Evolutionary conservation across 768 basidiomycete species (phyloP), one percentile per base, ranked within the genome.

Genomic region (Scleroderma citrinum): DNA sequence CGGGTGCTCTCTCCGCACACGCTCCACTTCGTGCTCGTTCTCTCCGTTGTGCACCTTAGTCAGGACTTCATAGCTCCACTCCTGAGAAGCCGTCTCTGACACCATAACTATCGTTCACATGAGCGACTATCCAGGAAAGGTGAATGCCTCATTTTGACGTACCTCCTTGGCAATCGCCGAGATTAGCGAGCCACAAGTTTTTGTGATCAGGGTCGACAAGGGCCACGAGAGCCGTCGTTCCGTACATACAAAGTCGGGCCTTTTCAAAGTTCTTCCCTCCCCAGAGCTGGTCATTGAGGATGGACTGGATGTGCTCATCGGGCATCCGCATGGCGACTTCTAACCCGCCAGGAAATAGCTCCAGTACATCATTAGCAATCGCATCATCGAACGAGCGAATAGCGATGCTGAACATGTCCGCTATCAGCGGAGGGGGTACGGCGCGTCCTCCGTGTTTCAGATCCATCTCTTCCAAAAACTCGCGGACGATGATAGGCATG

Each of bases 101-200:
- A 80, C 73, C 67, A 82, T 70, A 35, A 75, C 85, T 75, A 37
- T 29, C 23, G 37, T 11, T 4, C 24, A 57, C 56, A 42, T 13
- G 6, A 16, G 45, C 45, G 51, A 50, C 46, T 40, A 37, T 50
- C n/a, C 41, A 30, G 49, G 46, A 3, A 5, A 44, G 19, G n/a
- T 13, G 14, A 44, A 55, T 46, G 31, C 31, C 31, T 43, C 47
- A 29, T 29, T 6, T 14, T 38, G 21, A 69, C 82, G 54, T 54
- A 86, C 86, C 73, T 52, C 85, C 85, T 72, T 85, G 82, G 62
- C 85, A 88, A 59, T 90, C 87, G 13, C 87, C 87, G 23, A 90
- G 72, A 59, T 88, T 88, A 6, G 86, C 87, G 41, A 89, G 68
- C 87, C 87, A 90, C 19, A 89, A 69, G 53, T 87, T 78, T 58